These are phyloP conservation scores for Colletotrichum musicola DNA, from an alignment of 2,329 filamentous ascomycete genomes.

Conservation along the genomic window DNA sequence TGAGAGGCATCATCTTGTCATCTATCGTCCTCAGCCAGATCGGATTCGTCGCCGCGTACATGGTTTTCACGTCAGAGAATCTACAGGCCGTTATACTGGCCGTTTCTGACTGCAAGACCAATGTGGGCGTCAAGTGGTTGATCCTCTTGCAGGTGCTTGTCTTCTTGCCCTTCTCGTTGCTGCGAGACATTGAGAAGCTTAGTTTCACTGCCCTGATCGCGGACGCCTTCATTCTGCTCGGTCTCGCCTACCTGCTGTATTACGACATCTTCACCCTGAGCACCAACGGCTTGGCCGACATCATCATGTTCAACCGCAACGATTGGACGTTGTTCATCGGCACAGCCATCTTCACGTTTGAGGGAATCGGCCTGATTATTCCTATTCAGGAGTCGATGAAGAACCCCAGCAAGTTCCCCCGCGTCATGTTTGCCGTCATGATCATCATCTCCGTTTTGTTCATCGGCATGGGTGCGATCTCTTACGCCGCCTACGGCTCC, in stretches of 20 bases:
- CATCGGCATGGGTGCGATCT: slow-evolving; percentile 89
- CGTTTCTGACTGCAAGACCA: slow-evolving; percentile 86
- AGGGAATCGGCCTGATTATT: slow-evolving; percentile 81
- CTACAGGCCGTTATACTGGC: slow-evolving; percentile 94
- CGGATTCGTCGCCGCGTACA: slow-evolving; percentile 94
- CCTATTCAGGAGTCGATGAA: slow-evolving; percentile 86
- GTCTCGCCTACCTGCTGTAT: slow-evolving; percentile 94
- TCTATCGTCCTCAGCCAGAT: slow-evolving; percentile 97
- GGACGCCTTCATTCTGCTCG: slow-evolving; percentile 93
- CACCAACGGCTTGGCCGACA: slow-evolving; percentile 82
- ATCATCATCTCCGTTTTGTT: slow-evolving; percentile 94
- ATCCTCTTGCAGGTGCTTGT: slow-evolving; percentile 96
- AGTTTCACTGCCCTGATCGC: slow-evolving; percentile 94
- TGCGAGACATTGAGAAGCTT: slow-evolving; percentile 97
- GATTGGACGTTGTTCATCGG: slow-evolving; percentile 99
- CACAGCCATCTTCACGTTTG: slow-evolving; percentile 91
- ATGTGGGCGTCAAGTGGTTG: slow-evolving; percentile 88
- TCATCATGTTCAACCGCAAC: slow-evolving; percentile 88
- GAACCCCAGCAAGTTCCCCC: slow-evolving; percentile 88
- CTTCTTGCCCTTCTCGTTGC: slow-evolving; percentile 92
- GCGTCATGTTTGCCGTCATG: slow-evolving; percentile 91
- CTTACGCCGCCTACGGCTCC: slow-evolving; percentile 95
- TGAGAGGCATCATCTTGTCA: slow-evolving; percentile 86
- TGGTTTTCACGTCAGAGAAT: slow-evolving; percentile 96
- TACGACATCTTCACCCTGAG: slow-evolving; percentile 91